A percentile compares a stretch with the other conserved stretches of the same genome.
These are phyloP conservation scores for Syncephalastrum sp. DNA, from an alignment of 371 early-diverging fungal genomes.

Conservation along the genomic window DNA sequence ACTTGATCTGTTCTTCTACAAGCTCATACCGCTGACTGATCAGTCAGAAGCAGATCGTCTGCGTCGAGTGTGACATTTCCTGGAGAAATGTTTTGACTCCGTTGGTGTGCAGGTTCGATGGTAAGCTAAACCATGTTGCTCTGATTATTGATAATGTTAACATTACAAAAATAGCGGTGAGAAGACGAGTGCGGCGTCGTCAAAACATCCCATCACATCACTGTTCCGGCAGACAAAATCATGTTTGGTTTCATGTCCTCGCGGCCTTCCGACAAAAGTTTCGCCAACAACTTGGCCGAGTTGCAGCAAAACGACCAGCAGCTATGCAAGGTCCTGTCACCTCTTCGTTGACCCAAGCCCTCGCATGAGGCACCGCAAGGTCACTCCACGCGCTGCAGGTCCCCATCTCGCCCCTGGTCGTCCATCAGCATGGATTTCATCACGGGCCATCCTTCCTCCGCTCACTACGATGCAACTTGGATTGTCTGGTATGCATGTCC, in stretches of 20 bases:
- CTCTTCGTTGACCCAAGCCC: constrained; percentile 34
- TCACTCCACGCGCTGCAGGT: constrained; percentile 40
- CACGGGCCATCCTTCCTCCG: constrained; percentile 33
- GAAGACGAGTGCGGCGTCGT: no score
- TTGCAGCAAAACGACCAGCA: no score
- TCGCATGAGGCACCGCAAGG: constrained; percentile 23
- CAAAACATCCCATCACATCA: no score
- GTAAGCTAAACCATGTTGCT: not conserved
- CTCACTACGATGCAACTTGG: constrained; percentile 30
- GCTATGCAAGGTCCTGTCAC: no score
- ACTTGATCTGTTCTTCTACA: not conserved
- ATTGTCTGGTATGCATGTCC: no score
- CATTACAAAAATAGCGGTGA: not conserved
- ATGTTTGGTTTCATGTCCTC: no score
- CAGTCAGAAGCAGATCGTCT: constrained; percentile 5
- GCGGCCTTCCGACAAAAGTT: no score
- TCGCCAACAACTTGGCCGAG: no score
- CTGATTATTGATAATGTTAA: not conserved
- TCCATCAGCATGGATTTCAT: constrained; percentile 54
- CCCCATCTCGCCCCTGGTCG: constrained; percentile 36
- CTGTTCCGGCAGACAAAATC: no score
- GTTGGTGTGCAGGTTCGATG: not conserved
- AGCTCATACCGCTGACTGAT: not conserved
- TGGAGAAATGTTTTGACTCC: constrained; percentile 2
- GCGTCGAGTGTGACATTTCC: constrained; percentile 1